These are phyloP conservation scores for Euphorbia lathyris DNA, from an alignment of 345 rosid genomes.

Conservation along the genomic window DNA sequence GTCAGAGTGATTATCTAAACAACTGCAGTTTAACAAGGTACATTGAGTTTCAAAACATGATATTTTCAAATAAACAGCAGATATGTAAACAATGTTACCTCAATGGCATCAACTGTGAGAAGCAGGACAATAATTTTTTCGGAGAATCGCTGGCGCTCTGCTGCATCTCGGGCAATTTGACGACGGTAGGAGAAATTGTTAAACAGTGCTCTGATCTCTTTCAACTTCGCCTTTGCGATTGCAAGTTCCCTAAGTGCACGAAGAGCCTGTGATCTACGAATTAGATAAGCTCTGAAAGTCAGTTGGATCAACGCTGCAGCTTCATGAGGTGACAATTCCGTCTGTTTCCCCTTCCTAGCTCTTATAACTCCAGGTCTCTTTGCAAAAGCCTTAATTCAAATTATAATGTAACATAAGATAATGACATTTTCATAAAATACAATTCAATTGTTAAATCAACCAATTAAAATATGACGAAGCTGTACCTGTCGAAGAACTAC, in stretches of 20 bases:
- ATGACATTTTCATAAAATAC: neutral
- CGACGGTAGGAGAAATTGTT: constrained; percentile 81
- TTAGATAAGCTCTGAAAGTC: constrained; percentile 72
- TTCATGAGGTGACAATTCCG: constrained; percentile 69
- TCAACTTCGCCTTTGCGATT: constrained; percentile 79
- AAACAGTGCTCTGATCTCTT: constrained; percentile 76
- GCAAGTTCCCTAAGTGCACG: constrained; percentile 94
- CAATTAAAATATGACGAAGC: neutral
- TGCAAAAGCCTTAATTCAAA: constrained; percentile 59
- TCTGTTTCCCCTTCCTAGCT: constrained; percentile 64
- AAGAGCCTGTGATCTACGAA: constrained; percentile 70
- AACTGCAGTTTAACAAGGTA: neutral
- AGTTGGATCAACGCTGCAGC: constrained; percentile 85
- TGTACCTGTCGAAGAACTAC: constrained; percentile 61
- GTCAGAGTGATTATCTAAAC: neutral
- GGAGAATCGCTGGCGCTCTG: constrained; percentile 75
- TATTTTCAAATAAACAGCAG: neutral
- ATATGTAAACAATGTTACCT: constrained; percentile 45
- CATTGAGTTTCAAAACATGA: neutral
- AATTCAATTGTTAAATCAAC: neutral
- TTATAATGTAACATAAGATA: constrained; percentile 4
- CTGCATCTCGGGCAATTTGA: constrained; percentile 64
- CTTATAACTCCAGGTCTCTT: constrained; percentile 57
- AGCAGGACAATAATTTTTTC: constrained; percentile 90
- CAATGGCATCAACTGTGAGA: constrained; percentile 89